These are phyloP conservation scores for Aspergillus sclerotiicarbonarius DNA, from an alignment of 495 filamentous ascomycete species.

Conservation along the genomic window DNA sequence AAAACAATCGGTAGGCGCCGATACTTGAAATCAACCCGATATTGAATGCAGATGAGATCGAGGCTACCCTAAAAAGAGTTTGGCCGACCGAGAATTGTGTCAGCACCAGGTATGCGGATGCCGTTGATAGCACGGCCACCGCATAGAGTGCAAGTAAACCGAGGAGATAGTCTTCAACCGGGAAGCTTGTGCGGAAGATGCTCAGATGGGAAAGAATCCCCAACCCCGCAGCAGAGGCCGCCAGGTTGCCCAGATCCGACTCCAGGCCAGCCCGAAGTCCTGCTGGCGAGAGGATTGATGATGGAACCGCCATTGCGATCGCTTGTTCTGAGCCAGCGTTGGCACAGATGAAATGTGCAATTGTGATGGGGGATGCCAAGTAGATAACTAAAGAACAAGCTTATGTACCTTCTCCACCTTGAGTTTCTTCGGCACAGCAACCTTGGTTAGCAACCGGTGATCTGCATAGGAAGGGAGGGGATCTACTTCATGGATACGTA, in stretches of 20 bases:
- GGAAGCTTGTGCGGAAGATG: slow-evolving; percentile 6
- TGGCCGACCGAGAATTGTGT: slow-evolving; percentile 2
- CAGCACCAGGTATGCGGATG: not conserved
- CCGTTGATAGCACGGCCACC: not conserved
- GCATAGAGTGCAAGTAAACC: not conserved
- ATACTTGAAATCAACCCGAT: slow-evolving; percentile 38
- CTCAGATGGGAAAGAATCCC: not conserved
- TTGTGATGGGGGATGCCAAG: too few relatives aligned
- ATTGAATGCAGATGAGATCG: slow-evolving; percentile 5
- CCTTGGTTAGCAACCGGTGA: too few relatives aligned
- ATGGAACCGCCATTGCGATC: not conserved
- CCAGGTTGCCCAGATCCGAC: not conserved
- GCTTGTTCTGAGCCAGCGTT: not conserved
- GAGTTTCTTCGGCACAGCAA: too few relatives aligned
- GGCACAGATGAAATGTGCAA: too few relatives aligned
- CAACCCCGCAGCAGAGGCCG: not conserved
- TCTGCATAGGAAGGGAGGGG: too few relatives aligned
- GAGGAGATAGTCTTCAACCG: not conserved
- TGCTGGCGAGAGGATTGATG: not conserved
- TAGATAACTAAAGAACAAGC: too few relatives aligned
- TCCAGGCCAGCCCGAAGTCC: not conserved
- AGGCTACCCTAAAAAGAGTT: slow-evolving; percentile 1
- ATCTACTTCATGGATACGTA: too few relatives aligned
- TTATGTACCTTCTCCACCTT: too few relatives aligned
- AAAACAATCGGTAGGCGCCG: slow-evolving; percentile 38